A percentile compares a stretch with the other conserved stretches of the same genome.
These are phyloP conservation scores for Helotiales sp. DNA, from an alignment of 2,329 filamentous ascomycete genomes.

Conservation along the genomic window DNA sequence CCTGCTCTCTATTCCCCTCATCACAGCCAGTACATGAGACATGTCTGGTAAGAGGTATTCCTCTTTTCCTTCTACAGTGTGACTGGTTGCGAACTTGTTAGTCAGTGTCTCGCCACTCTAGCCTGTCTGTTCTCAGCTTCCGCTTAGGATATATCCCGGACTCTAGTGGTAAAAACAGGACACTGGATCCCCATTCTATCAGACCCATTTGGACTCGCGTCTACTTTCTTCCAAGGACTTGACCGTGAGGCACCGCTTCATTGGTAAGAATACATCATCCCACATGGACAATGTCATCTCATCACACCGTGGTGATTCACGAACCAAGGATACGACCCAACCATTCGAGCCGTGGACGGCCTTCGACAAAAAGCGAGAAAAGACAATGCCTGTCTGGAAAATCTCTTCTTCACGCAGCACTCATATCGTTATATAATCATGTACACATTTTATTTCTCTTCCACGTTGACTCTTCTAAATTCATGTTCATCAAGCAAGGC, in stretches of 20 bases:
- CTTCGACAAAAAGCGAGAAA: conserved; percentile 20
- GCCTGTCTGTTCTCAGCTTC: conserved; percentile 18
- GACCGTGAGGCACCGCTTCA: background rate
- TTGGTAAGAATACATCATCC: background rate
- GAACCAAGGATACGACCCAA: conserved; percentile 8
- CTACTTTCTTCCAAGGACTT: background rate
- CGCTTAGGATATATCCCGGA: conserved; percentile 16
- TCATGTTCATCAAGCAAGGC: conserved; percentile 31
- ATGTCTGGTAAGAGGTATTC: conserved; percentile 11
- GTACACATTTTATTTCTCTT: conserved; percentile 33
- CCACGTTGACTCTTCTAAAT: conserved; percentile 9
- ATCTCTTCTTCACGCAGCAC: background rate
- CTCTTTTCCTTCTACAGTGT: conserved; percentile 22
- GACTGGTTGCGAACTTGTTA: conserved; percentile 26
- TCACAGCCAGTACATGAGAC: conserved; percentile 17
- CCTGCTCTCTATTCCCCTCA: conserved; percentile 28
- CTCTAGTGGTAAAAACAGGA: conserved; percentile 33
- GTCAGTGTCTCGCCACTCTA: conserved; percentile 19
- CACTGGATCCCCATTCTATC: conserved; percentile 20
- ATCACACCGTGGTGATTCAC: conserved; percentile 9
- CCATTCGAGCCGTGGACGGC: conserved; percentile 19
- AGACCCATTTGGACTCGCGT: conserved; percentile 16
- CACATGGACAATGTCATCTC: background rate
- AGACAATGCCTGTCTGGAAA: conserved; percentile 11
- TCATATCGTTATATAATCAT: conserved; percentile 32